Base-by-base conservation (phyloP, 495 filamentous ascomycete genomes). In the Aspergillus asperescens region DNA sequence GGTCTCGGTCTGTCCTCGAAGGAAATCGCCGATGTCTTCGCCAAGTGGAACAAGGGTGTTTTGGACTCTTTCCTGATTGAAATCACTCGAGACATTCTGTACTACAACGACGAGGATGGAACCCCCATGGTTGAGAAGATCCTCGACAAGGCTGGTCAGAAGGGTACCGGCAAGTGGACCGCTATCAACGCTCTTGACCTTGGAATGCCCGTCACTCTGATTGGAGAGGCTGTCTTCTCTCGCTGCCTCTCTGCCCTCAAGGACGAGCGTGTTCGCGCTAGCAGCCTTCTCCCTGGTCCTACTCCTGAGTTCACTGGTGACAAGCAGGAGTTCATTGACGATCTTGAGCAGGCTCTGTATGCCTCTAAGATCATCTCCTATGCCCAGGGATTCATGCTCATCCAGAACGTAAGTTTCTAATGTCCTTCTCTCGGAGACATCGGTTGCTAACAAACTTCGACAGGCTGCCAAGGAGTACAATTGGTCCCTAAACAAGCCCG, bases 321-420 rank as follows among this genome's bases (percentile, higher is more conserved):
- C 82, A 90, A 87, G 81, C 79, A 91, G 67, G 78, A 88, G 69
- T 93, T 96, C 82, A 79, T 98, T 62, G 88, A 89, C 54, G 89
- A 98, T 74, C 86, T 98, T 39, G 93, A 98, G 78, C 93, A 98
- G 80, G 93, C 93, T 54, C 83, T 98, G 51, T 98, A 98, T 63
- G 93, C 93, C 50, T 97, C 93, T 54, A 98, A 98, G 85, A 97
- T 98, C 64, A 96, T 98, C 74, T 98, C 93, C 31, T 98, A 98
- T 68, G 89, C 92, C 59, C 93, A 98, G 75, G 93, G 93, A 67
- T 98, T 98, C 81, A 98, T 98, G 94, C 83, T 98, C 66, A 96
- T 98, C 81, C 93, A 97, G 78, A 85, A 95, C 75, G 90, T 95
- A 75, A 73, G 87, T 71, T 13, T 15, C 32, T 13, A n/a, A 23